These are phyloP conservation scores for Schizochytrium sp. DNA, from an alignment of 108 stramenopile species.

Conservation along the genomic window DNA sequence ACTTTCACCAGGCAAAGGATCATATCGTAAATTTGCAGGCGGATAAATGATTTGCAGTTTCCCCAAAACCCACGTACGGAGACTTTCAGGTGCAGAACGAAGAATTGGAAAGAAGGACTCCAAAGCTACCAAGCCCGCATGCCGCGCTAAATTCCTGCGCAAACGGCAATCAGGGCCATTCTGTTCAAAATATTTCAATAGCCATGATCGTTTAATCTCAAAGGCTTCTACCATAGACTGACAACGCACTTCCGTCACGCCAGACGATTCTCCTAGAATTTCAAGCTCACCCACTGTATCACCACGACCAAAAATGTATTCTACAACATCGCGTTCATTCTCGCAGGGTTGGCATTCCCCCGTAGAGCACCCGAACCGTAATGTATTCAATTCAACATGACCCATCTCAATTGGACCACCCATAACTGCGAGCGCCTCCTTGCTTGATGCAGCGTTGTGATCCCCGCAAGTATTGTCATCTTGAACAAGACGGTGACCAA, in stretches of 20 bases:
- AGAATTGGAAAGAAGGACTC: background rate
- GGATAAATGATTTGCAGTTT: background rate
- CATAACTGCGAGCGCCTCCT: too few species aligned
- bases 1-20: background rate
- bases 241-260: conserved; percentile 9
- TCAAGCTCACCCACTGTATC: background rate
- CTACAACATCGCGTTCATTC: background rate
- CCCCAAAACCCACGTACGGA: background rate
- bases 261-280: background rate
- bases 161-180: background rate
- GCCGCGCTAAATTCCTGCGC: conserved; percentile 12
- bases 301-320: background rate
- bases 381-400: too few species aligned
- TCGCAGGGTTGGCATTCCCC: too few species aligned
- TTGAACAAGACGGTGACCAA: too few species aligned
- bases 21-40: background rate
- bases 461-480: too few species aligned
- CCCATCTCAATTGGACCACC: too few species aligned
- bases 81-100: background rate
- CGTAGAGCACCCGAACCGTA: too few species aligned
- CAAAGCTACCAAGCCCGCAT: background rate
- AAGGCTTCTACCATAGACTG: conserved; percentile 20
- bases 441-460: too few species aligned
- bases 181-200: background rate
- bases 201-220: background rate